Evolutionary conservation across 352 stramenopile genomes (phyloP), one percentile per base, ranked within the genome.

Genomic region (Pythium rhizo-oryzae): DNA sequence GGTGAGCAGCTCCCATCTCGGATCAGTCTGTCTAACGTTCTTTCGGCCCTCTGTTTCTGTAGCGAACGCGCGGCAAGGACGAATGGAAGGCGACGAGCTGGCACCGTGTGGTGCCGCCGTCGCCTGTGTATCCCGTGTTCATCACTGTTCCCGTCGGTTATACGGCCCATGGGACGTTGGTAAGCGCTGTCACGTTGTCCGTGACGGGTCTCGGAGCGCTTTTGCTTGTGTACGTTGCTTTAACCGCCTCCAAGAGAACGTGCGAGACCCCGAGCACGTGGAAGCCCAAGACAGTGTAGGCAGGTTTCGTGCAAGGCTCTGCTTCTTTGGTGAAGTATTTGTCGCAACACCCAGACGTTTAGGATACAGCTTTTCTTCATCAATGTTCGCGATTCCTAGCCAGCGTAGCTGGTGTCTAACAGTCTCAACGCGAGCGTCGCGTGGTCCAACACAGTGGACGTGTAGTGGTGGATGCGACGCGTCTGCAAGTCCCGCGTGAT

Each of bases 401-500:
- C 2, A 5, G 50, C 43, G 50, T 65, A 63, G 30, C 69, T 85
- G 39, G 65, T 49, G 25, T 90, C 77, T n/a, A 94, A 68, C 33
- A 90, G 62, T 37, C 80, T 69, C 41, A 94, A 63, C 21, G 84
- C 87, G 23, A 91, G 73, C 8, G 81, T 94, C 19, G 84, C 74
- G 72, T 91, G 86, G 62, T 94, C 84, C 59, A 94, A 68, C 51
- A 94, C 84, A 11, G 79, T 87, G 13, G 82, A 71, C 19, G 86
- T 94, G 74, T 94, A 94, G 57, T 79, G 83, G 43, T 90, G 80
- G 65, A 91, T 90, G 16, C 79, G 75, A 49, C 78, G 76, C n/a
- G 82, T 90, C 46, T 93, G 84, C 25, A 92, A 49, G 59, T 92
- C 81, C 60, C 86, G 79, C 18, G 82, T 92, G 70, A 92, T 87